Conservation (phyloP, 257 asterid species). For the Cruciata laevipes region DNA sequence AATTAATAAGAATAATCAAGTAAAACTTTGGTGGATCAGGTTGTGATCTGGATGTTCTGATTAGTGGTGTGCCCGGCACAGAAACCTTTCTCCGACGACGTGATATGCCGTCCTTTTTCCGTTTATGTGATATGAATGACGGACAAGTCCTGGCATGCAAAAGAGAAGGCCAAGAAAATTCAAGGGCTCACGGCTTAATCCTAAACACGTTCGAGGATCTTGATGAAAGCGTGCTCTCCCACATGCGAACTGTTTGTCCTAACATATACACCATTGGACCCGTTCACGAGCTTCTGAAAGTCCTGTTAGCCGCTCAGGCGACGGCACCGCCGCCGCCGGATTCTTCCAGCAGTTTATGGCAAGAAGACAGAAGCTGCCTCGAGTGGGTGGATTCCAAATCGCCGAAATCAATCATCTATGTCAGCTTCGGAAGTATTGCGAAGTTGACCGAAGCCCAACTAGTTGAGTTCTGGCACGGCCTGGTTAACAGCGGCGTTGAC, state of each 20-base stretch:
- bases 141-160: slow-evolving; percentile 7
- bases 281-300: slow-evolving; percentile 42
- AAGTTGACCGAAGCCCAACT: slow-evolving; percentile 24
- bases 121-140: slow-evolving; percentile 22
- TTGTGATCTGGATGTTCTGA: neutral
- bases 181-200: slow-evolving; percentile 43
- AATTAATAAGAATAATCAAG: no score
- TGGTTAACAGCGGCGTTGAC: slow-evolving; percentile 33
- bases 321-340: neutral
- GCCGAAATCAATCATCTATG: slow-evolving; percentile 35
- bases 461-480: slow-evolving; percentile 47
- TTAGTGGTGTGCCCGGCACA: slow-evolving; percentile 13
- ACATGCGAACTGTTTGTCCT: slow-evolving; percentile 39
- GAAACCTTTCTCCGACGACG: slow-evolving; percentile 33
- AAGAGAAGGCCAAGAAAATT: slow-evolving; percentile 26
- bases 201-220: slow-evolving; percentile 58
- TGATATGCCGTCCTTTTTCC: slow-evolving; percentile 25
- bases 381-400: slow-evolving; percentile 42
- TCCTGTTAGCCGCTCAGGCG: neutral
- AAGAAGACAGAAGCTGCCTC: slow-evolving; percentile 42
- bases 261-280: slow-evolving; percentile 55
- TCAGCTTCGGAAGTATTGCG: slow-evolving; percentile 46
- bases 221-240: slow-evolving; percentile 38
- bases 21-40: neutral
- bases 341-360: slow-evolving; percentile 34